Base-by-base conservation (phyloP, 345 rosid genomes). In the Nephelium lappaceum region DNA sequence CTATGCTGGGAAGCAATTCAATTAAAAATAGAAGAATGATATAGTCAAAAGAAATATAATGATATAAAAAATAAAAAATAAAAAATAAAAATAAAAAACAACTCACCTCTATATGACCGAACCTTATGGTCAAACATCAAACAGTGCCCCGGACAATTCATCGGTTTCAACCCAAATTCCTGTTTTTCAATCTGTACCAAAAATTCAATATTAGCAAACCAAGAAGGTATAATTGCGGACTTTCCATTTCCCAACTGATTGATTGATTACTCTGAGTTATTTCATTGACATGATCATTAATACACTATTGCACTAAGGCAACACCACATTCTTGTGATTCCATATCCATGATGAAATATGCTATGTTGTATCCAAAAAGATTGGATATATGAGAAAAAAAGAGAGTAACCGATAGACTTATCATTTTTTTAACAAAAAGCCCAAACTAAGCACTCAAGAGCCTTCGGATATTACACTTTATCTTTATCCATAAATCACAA, bases 81-180 rank as follows among this genome's bases (percentile, higher is more conserved):
- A n/a, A n/a, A n/a, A n/a, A n/a, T n/a, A n/a, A n/a, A n/a, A n/a
- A n/a, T n/a, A n/a, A 31, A 31, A 31, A 31, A 11, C 23, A 79
- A 67, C 79, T 72, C 67, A 91, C 99, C 97, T 90, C 93, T 90
- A 78, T 93, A 94, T 42, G 98, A 94, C 42, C 94, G 98, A 78
- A 92, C 97, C 81, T 92, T 88, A 72, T 92, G 93, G 83, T 88
- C 89, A 89, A 97, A 97, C 87, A 97, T 93, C 86, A 97, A 88
- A 84, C 99, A 94, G 81, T 97, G 99, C 42, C 98, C 96, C 45
- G 98, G 98, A 80, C 98, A 94, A 81, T 97, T 97, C 98, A 94
- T 97, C 80, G 98, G 98, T 82, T 94, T 97, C 83, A 97, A 88
- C 70, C 98, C 98, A 71, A 93, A 97, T 82, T 94, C 99, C 83